Evolutionary conservation across 352 stramenopile species (phyloP).

Genomic region (Blastocystis sp.): DNA sequence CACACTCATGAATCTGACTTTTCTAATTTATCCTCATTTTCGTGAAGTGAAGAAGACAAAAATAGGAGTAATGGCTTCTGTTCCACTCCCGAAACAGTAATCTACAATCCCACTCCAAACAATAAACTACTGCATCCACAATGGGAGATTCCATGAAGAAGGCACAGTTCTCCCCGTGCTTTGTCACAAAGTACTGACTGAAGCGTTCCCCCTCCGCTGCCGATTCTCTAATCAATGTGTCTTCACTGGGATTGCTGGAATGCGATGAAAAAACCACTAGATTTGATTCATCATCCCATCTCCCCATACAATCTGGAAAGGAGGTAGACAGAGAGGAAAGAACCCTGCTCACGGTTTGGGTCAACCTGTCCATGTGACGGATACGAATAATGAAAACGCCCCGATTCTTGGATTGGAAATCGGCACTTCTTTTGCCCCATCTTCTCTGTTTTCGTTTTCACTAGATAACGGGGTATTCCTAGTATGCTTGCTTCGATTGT

Average conservation of each 20-base stretch:
- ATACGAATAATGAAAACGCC: too few species aligned
- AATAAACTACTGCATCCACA: neutral
- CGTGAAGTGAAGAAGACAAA: conserved; percentile 36
- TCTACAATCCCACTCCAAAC: neutral
- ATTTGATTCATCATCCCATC: neutral
- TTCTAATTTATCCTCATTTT: conserved; percentile 45
- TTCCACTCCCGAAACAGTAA: neutral
- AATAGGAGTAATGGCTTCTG: conserved; percentile 4
- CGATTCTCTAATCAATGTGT: conserved; percentile 26
- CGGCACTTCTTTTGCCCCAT: too few species aligned
- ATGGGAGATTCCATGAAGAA: conserved; percentile 41
- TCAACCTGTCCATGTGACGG: neutral
- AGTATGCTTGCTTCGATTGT: too few species aligned
- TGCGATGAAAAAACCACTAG: conserved; percentile 19
- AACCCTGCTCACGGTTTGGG: neutral
- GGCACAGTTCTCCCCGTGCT: neutral
- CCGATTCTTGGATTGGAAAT: too few species aligned
- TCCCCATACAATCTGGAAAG: conserved; percentile 14
- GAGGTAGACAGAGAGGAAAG: neutral
- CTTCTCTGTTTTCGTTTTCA: too few species aligned
- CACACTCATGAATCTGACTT: neutral
- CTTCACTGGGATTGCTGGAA: neutral
- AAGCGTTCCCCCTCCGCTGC: conserved; percentile 10
- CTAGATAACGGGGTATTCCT: too few species aligned
- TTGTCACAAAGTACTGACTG: neutral